Evolutionary conservation across 2,329 filamentous ascomycete species (phyloP), one percentile per base, ranked within the genome.

Genomic region (Fusarium sp.): DNA sequence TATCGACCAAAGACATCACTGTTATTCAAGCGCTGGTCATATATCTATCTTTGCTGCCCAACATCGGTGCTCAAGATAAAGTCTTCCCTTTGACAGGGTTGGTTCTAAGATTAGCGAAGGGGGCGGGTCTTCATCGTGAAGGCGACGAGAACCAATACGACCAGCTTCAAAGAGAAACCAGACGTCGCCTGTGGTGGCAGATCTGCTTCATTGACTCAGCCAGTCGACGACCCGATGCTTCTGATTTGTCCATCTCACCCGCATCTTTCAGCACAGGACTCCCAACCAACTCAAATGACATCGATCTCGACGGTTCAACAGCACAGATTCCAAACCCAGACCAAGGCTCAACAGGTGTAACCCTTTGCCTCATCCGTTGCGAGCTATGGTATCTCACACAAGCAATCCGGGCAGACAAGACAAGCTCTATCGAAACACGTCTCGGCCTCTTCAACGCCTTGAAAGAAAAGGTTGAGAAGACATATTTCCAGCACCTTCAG

Each of bases 281-380:
- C 9, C 84, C 84, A 0, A 62, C 69, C 5, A 84, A 84, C 55
- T 64, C 83, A 31, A 81, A 83, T 62, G 84, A 85, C 25, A 13
- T 13, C 6, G 62, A 67, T 13, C 9, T 73, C 0, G 54, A 66
- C 6, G 14, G 25, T 4, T 23, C 18, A 12, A 25, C 13, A 10
- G 21, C 58, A 5, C 26, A 48, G 4, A 6, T 21, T 0, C 25
- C 54, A 31, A 14, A 8, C 18, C 31, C 59, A 7, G 42, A 58
- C 6, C 51, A 63, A 12, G 53, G 31, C 2, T 54, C 61, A n/a
- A 61, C 63, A 4, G 30, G 49, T 4, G 64, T 64, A 31, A 72
- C 62, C 12, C 62, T 75, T 1, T 74, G 66, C 37, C 52, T 76
- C 7, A 61, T 77, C 18, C 67, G 75, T n/a, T 76, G 75, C 18